Percentiles rank a stretch among this genome's conserved stretches.
phyloP scores from a whole-genome alignment of 495 filamentous ascomycete species.

The Aspergillus incahuasiensis region DNA sequence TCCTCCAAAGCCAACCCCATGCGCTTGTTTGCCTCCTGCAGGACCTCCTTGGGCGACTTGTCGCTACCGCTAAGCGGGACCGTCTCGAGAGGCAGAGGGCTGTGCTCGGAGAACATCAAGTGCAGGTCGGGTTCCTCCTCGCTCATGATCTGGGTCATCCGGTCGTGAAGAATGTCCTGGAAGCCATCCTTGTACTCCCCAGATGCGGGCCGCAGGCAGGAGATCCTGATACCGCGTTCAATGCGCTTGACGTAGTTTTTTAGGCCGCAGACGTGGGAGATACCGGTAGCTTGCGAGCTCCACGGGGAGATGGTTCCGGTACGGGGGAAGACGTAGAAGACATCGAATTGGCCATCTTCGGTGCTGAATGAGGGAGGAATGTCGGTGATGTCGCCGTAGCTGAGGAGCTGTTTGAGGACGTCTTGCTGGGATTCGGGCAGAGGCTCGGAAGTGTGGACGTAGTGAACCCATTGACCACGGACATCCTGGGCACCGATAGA shows the following conservation, averaged over 20 bases:
- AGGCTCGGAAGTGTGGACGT: constrained; percentile 43
- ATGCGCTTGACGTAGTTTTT: constrained; percentile 70
- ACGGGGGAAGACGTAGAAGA: constrained; percentile 72
- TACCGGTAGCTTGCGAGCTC: constrained; percentile 93
- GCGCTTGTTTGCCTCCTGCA: constrained; percentile 75
- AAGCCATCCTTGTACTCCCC: constrained; percentile 50
- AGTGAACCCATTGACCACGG: constrained; percentile 63
- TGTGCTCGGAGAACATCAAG: constrained; percentile 73
- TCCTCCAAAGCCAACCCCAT: constrained; percentile 82
- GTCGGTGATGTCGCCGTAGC: constrained; percentile 55
- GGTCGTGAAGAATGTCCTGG: constrained; percentile 73
- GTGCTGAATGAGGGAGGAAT: constrained; percentile 39
- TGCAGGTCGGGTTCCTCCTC: constrained; percentile 59
- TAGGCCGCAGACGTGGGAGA: constrained; percentile 87
- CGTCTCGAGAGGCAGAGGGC: constrained; percentile 63
- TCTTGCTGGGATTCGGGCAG: constrained; percentile 40
- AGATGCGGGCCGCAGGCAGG: constrained; percentile 36
- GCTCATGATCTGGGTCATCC: constrained; percentile 84
- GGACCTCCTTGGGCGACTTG: constrained; percentile 59
- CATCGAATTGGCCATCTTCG: constrained; percentile 40
- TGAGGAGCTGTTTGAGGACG: constrained; percentile 56
- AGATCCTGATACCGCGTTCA: constrained; percentile 78
- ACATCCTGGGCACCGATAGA: constrained; percentile 53
- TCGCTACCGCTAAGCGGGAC: constrained; percentile 62
- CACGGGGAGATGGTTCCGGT: constrained; percentile 87